Percentiles rank a stretch among this genome's conserved stretches.
Evolutionary conservation across 371 early-diverging fungal species (phyloP).

Genomic region (Mucor plumbeus): DNA sequence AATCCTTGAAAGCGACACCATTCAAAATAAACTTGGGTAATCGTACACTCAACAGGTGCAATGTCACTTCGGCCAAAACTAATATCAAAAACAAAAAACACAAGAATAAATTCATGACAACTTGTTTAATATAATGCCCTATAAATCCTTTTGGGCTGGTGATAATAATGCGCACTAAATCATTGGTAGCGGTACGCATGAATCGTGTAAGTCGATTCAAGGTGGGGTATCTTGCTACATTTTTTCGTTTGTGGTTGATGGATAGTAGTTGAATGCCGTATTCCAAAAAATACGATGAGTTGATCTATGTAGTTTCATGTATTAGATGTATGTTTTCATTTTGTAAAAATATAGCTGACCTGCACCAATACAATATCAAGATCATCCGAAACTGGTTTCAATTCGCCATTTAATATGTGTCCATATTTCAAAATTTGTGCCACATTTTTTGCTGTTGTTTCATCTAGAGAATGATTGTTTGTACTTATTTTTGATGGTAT

Average conservation of each 20-base stretch:
- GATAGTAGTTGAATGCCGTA: conserved; percentile 41
- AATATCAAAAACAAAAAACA: conserved; percentile 51
- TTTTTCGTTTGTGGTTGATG: conserved; percentile 37
- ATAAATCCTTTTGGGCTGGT: conserved; percentile 33
- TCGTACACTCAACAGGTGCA: conserved; percentile 59
- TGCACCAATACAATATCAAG: conserved; percentile 37
- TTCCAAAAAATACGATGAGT: conserved; percentile 57
- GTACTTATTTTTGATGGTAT: conserved; percentile 6
- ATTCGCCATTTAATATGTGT: conserved; percentile 19
- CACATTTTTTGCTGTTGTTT: conserved; percentile 20
- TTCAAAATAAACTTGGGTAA: conserved; percentile 62
- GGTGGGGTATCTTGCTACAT: conserved; percentile 7
- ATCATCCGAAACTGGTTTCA: conserved; percentile 20
- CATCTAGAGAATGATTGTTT: conserved; percentile 7
- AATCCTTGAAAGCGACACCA: conserved; percentile 66
- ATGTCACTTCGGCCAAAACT: conserved; percentile 51
- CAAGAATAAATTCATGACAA: conserved; percentile 43
- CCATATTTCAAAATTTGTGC: conserved; percentile 30
- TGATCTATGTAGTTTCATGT: conserved; percentile 35
- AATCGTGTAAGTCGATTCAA: conserved; percentile 4
- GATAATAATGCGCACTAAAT: conserved; percentile 25
- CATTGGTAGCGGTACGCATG: conserved; percentile 6
- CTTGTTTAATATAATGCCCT: conserved; percentile 32
- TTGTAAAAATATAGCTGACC: conserved; percentile 11
- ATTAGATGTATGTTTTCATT: too few species aligned